These are phyloP conservation scores for Plantago ovata DNA, from an alignment of 257 asterid genomes.

Conservation along the genomic window DNA sequence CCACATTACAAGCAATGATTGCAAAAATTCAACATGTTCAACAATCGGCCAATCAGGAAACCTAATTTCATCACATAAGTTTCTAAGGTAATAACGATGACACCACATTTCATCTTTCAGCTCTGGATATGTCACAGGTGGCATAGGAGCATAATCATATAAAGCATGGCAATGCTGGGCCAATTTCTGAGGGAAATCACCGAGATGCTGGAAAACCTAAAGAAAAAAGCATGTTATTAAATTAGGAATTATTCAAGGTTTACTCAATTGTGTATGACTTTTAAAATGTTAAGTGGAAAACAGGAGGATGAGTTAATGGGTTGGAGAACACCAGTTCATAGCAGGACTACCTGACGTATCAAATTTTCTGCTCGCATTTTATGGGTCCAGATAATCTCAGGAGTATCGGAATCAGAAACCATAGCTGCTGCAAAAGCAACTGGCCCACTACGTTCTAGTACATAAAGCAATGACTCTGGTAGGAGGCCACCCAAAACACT, in stretches of 20 bases:
- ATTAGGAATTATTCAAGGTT: slow-evolving; percentile 4
- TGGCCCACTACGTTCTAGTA: slow-evolving; percentile 94
- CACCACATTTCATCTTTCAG: slow-evolving; percentile 99
- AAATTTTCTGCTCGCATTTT: slow-evolving; percentile 97
- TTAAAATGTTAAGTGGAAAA: too few species aligned
- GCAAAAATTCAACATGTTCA: slow-evolving; percentile 98
- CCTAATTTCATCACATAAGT: slow-evolving; percentile 93
- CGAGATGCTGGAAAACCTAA: slow-evolving; percentile 98
- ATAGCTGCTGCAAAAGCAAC: slow-evolving; percentile 94
- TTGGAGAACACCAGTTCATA: slow-evolving; percentile 7
- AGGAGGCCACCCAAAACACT: slow-evolving; percentile 98
- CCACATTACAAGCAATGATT: slow-evolving; percentile 96
- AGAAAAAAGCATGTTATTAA: slow-evolving; percentile 21
- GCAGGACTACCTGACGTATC: slow-evolving; percentile 69
- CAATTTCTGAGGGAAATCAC: slow-evolving; percentile 92
- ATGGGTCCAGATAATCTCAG: slow-evolving; percentile 99
- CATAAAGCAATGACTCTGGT: slow-evolving; percentile 97
- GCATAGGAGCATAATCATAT: slow-evolving; percentile 99
- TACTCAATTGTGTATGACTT: too few species aligned
- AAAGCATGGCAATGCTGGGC: slow-evolving; percentile 92
- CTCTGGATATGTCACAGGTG: slow-evolving; percentile 97
- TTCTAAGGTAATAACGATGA: slow-evolving; percentile 92
- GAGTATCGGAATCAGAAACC: slow-evolving; percentile 99
- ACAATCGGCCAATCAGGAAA: slow-evolving; percentile 99
- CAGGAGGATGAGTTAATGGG: too few species aligned